Evolutionary conservation across 352 stramenopile species (phyloP).

Genomic region (Globisporangium paddicum): DNA sequence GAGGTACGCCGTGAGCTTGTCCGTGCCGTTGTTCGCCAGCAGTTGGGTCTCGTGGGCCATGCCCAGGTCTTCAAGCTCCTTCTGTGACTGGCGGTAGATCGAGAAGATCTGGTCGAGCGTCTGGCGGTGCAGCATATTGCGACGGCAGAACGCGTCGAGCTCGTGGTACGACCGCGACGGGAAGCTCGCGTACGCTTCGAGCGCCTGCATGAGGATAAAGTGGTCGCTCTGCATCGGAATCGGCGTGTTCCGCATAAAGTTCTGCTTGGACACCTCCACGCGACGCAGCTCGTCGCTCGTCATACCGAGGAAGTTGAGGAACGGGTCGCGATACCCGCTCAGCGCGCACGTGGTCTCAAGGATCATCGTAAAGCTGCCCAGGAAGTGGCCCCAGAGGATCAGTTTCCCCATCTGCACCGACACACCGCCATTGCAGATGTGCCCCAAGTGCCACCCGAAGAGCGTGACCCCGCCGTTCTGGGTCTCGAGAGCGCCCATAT

Average conservation of each 20-base stretch:
- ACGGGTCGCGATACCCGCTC: constrained; percentile 73
- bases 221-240: constrained; percentile 63
- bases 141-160: constrained; percentile 54
- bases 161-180: constrained; percentile 27
- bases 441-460: constrained; percentile 68
- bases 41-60: constrained; percentile 48
- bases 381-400: constrained; percentile 62
- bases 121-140: constrained; percentile 56
- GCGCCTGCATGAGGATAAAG: constrained; percentile 60
- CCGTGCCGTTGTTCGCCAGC: constrained; percentile 11
- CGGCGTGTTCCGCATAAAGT: constrained; percentile 36
- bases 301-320: constrained; percentile 70
- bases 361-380: constrained; percentile 58
- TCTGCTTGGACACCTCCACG: constrained; percentile 50
- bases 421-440: constrained; percentile 64
- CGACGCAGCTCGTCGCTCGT: constrained; percentile 45
- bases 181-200: constrained; percentile 50
- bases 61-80: constrained; percentile 52
- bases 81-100: constrained; percentile 63
- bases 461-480: constrained; percentile 37
- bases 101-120: constrained; percentile 62
- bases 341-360: constrained; percentile 65
- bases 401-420: constrained; percentile 69
- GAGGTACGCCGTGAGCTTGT: constrained; percentile 48
- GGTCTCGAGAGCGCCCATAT: constrained; percentile 68